Conservation (phyloP, 73 alveolate genomes). For the Paramecium caudatum region DNA sequence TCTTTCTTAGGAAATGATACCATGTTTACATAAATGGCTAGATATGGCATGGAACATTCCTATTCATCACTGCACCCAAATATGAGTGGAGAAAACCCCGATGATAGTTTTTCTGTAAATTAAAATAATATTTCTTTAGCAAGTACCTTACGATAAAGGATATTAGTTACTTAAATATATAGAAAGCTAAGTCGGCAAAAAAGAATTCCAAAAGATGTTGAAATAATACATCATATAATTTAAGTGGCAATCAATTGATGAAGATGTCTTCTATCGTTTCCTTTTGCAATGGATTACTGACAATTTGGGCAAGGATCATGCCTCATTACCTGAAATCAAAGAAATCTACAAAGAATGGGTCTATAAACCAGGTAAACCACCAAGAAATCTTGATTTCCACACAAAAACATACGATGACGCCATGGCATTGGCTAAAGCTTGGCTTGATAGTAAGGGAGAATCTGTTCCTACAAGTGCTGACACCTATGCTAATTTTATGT, state of each 20-base stretch:
- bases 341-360: constrained; percentile 84
- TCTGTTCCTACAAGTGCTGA: neutral
- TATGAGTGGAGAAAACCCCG: constrained; percentile 84
- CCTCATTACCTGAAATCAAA: constrained; percentile 75
- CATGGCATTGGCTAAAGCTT: constrained; percentile 70
- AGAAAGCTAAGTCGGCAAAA: constrained; percentile 75
- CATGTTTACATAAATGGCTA: constrained; percentile 77
- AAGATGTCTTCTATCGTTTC: constrained; percentile 73
- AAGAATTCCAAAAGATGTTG: constrained; percentile 74
- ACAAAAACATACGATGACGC: constrained; percentile 76
- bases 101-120: constrained; percentile 74
- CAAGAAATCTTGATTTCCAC: constrained; percentile 80
- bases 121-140: neutral
- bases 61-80: constrained; percentile 85
- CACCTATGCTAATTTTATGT: neutral
- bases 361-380: constrained; percentile 86
- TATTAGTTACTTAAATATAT: constrained; percentile 83
- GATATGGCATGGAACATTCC: constrained; percentile 76
- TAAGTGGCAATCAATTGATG: constrained; percentile 71
- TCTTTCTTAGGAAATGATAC: constrained; percentile 82
- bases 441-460: constrained; percentile 16
- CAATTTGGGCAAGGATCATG: constrained; percentile 57
- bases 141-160: constrained; percentile 93
- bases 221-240: constrained; percentile 77
- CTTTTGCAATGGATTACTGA: constrained; percentile 72